phyloP scores from a whole-genome alignment of 495 filamentous ascomycete species.

The Aspergillus heteromorphus region DNA sequence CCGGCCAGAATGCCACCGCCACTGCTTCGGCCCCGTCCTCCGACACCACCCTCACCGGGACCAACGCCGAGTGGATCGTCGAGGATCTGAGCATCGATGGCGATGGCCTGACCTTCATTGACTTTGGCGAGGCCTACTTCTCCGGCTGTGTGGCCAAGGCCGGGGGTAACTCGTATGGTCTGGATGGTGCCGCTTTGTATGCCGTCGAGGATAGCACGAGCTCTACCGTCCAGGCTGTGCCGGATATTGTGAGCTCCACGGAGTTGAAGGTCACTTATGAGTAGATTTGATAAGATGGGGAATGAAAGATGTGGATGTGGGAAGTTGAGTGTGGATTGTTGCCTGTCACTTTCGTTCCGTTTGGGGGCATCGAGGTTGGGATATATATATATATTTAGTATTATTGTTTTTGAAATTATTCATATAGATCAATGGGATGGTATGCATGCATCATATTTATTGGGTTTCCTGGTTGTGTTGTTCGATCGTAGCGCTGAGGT shows the following conservation, averaged over 20 bases:
- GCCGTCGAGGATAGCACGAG: constrained; percentile 3
- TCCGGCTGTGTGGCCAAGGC: constrained; percentile 15
- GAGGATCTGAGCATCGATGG: constrained; percentile 44
- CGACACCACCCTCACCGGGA: constrained; percentile 34
- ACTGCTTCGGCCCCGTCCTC: neutral
- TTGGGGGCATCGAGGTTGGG: too few relatives aligned
- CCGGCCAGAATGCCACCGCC: constrained; percentile 34
- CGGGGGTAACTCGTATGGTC: neutral
- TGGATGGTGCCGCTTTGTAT: constrained; percentile 1
- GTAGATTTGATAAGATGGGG: neutral
- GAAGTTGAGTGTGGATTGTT: too few relatives aligned
- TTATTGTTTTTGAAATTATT: too few relatives aligned
- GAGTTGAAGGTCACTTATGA: constrained; percentile 7
- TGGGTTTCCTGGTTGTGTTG: too few relatives aligned
- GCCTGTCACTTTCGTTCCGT: too few relatives aligned
- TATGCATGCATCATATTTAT: too few relatives aligned
- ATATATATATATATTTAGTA: too few relatives aligned
- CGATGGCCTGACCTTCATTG: constrained; percentile 38
- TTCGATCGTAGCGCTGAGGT: too few relatives aligned
- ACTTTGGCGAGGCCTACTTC: constrained; percentile 44
- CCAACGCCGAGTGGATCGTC: constrained; percentile 54
- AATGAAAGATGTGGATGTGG: too few relatives aligned
- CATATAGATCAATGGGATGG: too few relatives aligned
- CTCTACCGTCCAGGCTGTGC: constrained; percentile 1
- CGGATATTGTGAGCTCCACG: neutral